These are phyloP conservation scores for Trametes gibbosa DNA, from an alignment of 768 basidiomycete species.

Conservation along the genomic window DNA sequence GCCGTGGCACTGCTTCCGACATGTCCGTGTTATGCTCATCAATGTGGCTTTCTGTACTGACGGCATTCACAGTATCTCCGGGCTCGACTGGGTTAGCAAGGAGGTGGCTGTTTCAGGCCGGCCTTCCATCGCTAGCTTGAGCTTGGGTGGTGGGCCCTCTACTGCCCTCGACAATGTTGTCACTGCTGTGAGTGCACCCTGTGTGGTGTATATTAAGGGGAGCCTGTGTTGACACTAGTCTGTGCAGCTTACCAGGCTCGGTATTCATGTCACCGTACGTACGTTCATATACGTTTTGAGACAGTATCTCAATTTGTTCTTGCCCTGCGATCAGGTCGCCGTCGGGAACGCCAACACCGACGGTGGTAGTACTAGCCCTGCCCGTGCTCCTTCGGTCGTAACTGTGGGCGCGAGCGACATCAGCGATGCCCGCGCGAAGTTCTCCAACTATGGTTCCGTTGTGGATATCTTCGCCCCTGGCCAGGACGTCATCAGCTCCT, in stretches of 20 bases:
- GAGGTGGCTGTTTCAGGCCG: slow-evolving; percentile 8
- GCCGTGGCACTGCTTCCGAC: slow-evolving; percentile 8
- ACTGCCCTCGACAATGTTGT: slow-evolving; percentile 27
- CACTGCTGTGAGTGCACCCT: slow-evolving; percentile 8
- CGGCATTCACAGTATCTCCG: slow-evolving; percentile 19
- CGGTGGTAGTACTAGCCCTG: slow-evolving; percentile 41
- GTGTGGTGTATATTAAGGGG: too few relatives aligned
- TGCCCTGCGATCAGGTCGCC: slow-evolving; percentile 22
- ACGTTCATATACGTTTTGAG: not conserved
- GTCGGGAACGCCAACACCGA: slow-evolving; percentile 38
- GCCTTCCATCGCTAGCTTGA: slow-evolving; percentile 24
- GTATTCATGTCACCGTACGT: slow-evolving; percentile 15
- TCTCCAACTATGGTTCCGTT: slow-evolving; percentile 43
- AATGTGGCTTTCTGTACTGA: not conserved
- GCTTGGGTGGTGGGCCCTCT: slow-evolving; percentile 23
- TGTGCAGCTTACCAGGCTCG: not conserved
- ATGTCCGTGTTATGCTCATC: not conserved
- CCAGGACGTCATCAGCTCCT: slow-evolving; percentile 9
- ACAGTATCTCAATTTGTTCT: not conserved
- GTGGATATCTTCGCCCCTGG: slow-evolving; percentile 45
- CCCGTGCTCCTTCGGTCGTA: slow-evolving; percentile 34
- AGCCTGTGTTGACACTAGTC: too few relatives aligned
- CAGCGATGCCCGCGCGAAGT: slow-evolving; percentile 32
- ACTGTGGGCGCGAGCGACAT: slow-evolving; percentile 42
- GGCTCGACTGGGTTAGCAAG: slow-evolving; percentile 26